Evolutionary conservation across 306 rosid species (phyloP).

Genomic region (Aeschynomene evenia): DNA sequence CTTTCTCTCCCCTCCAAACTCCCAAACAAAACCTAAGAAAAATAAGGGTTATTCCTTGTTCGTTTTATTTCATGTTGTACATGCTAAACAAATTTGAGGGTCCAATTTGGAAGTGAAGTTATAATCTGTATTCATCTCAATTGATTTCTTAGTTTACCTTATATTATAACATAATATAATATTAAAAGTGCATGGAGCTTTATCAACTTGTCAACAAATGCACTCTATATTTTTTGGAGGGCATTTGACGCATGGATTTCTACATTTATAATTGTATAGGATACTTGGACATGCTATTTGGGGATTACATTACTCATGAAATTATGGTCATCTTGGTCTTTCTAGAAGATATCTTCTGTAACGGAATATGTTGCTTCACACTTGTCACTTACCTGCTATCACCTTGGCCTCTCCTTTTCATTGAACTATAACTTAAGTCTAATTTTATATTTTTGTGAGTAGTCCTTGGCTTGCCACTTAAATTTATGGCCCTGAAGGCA

Average conservation of each 20-base stretch:
- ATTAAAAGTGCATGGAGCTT: no score
- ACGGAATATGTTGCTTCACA: neutral
- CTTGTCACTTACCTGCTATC: neutral
- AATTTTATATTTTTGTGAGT: constrained; percentile 9
- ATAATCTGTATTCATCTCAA: no score
- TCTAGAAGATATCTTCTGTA: constrained; percentile 5
- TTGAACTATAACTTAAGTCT: constrained; percentile 13
- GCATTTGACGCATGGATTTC: neutral
- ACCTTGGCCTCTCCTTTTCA: constrained; percentile 4
- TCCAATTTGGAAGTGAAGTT: no score
- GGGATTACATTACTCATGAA: neutral
- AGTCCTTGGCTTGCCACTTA: constrained; percentile 18
- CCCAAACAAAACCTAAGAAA: no score
- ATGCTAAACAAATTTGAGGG: no score
- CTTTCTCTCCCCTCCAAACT: no score
- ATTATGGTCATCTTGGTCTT: constrained; percentile 11
- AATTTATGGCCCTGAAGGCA: constrained; percentile 10
- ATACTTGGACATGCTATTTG: constrained; percentile 15
- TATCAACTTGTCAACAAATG: neutral
- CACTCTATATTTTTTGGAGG: neutral
- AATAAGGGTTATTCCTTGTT: no score
- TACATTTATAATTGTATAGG: neutral
- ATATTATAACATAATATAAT: no score
- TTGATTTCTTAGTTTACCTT: no score
- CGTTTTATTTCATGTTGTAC: no score